Evolutionary conservation across 352 stramenopile genomes (phyloP), one percentile per base, ranked within the genome.

Genomic region (Phytophthora citrophthora): DNA sequence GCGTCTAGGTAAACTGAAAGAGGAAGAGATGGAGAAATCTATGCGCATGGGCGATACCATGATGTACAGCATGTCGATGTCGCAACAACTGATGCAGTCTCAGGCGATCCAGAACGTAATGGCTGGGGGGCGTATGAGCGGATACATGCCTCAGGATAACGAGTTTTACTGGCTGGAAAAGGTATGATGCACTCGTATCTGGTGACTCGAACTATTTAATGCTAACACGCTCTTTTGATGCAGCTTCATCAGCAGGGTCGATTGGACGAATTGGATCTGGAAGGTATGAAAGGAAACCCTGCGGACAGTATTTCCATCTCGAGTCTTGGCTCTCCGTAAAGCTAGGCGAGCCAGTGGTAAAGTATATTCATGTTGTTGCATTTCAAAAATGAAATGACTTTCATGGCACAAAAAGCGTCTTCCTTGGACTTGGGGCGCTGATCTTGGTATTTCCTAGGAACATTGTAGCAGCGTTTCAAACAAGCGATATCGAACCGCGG

Each of bases 101-200:
- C 84, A 93, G 39, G 88, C 88, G 10, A 96, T 96, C 39, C 76
- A 94, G 54, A 91, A 75, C 7, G 88, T 81, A 15, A 78, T 96
- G 41, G 81, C 81, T 12, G 71, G 79, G 2, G 69, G 64, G 0
- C 69, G 63, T 36, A 81, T 87, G 56, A 74, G 68, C 5, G 71
- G 66, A 5, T 81, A 81, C 56, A 73, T 88, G 61, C 70, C 77
- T 8, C 84, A 93, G 61, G 83, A 92, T 49, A 96, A 89, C 45
- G 82, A 96, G 63, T 96, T 94, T 39, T 96, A 96, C 58, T 96
- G 88, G 88, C 69, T 96, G 29, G 84, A 96, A 54, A 96, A 94
- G 83, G 87, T 95, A 55, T 8, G 62, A 34, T 8, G 39, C 13
- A 20, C 2, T 46, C 39, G n/a, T 18, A 2, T 13, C 7, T 65